phyloP scores from a whole-genome alignment of 306 rosid genomes.

The Pterocarpus macrocarpus region DNA sequence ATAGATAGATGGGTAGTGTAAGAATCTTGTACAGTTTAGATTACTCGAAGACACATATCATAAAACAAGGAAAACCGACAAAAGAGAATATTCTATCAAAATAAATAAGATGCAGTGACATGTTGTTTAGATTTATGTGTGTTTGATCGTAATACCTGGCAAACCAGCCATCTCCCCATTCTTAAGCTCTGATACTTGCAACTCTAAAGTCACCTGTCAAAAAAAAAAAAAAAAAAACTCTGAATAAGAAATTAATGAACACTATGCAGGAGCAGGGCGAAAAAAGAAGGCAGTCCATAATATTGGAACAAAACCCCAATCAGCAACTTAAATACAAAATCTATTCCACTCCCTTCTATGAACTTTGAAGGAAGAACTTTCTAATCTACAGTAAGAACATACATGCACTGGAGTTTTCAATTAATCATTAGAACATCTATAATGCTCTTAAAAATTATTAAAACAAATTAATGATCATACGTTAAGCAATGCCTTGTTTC shows the following conservation, averaged over 20 bases:
- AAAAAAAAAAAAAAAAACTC: not conserved
- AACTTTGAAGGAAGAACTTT: constrained; percentile 17
- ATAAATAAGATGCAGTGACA: not conserved
- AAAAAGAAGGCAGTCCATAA: too few species aligned
- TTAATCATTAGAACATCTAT: not conserved
- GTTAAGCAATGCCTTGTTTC: not conserved
- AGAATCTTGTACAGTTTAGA: too few species aligned
- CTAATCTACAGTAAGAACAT: not conserved
- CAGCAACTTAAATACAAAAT: not conserved
- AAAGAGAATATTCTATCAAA: too few species aligned
- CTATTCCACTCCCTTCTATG: not conserved
- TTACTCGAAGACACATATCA: too few species aligned
- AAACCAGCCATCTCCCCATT: constrained; percentile 65
- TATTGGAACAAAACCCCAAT: too few species aligned
- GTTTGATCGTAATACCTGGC: constrained; percentile 53
- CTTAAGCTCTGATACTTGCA: constrained; percentile 66
- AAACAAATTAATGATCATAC: not conserved
- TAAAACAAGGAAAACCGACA: too few species aligned
- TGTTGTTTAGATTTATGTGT: constrained; percentile 44
- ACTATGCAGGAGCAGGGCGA: not conserved
- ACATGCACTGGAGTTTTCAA: not conserved
- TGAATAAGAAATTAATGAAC: not conserved
- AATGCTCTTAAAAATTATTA: not conserved
- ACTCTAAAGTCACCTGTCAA: constrained; percentile 79
- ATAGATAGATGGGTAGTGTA: too few species aligned